These are phyloP conservation scores for Camillea tinctor DNA, from an alignment of 2,329 filamentous ascomycete species.

Conservation along the genomic window DNA sequence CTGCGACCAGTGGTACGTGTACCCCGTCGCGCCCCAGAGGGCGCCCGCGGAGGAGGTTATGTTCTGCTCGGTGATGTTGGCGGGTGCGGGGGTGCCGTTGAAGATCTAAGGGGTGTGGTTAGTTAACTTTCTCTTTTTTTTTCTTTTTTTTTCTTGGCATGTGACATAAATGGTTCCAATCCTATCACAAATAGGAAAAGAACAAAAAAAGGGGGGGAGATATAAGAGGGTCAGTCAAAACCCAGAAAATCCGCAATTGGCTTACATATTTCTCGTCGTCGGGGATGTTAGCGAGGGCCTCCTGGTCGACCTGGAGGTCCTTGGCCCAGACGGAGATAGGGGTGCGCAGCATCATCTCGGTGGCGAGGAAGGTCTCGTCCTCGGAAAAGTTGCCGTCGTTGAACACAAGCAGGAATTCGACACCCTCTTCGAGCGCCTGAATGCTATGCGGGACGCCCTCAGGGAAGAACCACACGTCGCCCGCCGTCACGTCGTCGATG, in stretches of 20 bases:
- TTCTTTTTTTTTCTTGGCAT: no score
- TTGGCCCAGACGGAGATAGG: constrained; percentile 54
- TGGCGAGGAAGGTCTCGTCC: constrained; percentile 58
- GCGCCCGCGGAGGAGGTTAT: constrained; percentile 45
- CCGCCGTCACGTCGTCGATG: constrained; percentile 46
- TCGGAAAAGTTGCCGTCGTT: constrained; percentile 58
- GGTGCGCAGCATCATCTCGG: constrained; percentile 51
- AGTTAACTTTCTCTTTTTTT: constrained; percentile 5
- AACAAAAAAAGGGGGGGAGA: background rate
- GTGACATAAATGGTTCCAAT: background rate
- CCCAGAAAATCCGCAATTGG: background rate
- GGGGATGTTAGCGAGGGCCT: constrained; percentile 48
- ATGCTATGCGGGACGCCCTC: constrained; percentile 50
- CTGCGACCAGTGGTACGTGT: constrained; percentile 52
- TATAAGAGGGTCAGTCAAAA: no score
- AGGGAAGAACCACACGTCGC: constrained; percentile 56
- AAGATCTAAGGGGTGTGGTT: constrained; percentile 40
- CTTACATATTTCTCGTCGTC: constrained; percentile 44
- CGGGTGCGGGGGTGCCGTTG: constrained; percentile 48
- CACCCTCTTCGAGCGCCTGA: constrained; percentile 53
- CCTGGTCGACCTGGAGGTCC: constrained; percentile 48
- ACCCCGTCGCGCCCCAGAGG: constrained; percentile 38
- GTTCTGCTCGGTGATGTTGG: constrained; percentile 46
- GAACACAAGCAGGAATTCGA: constrained; percentile 61
- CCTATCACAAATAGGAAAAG: background rate